Base-by-base conservation (phyloP, 129 eudicot species). In the Pulicaria dysenterica region DNA sequence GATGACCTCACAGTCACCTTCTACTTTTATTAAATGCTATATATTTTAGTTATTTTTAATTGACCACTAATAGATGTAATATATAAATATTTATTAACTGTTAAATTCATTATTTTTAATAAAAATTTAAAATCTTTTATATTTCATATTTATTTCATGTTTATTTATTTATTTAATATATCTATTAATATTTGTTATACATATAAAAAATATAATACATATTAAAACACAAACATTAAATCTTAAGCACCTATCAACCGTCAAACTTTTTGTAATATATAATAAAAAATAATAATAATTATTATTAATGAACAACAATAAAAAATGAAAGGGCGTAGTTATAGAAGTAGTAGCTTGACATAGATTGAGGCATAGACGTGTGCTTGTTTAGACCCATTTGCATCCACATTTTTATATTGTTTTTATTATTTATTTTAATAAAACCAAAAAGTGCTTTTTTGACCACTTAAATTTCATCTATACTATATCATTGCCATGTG, bases 321-420 rank as follows among this genome's bases (percentile, higher is more conserved):
- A 39, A 51, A 31, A 50, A 64, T 39, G 17, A 40, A n/a, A 47
- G 49, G 50, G 48, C 37, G 81, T 69, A 14, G 67, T 55, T 65
- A 74, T 34, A 37, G 39, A 9, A 36, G 55, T 54, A 47, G 64
- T 56, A 69, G 72, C 58, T 77, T 41, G 76, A 77, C 72, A 70
- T 70, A 70, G 72, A 70, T 70, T 70, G 81, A 62, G 81, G 76
- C 50, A 36, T 60, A 77, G 81, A 77, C 72, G 81, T 77, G 81
- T 77, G 77, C 58, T 61, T 51, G 17, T 50, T 49, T 70, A 61
- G 59, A 65, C 73, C 72, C 73, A 54, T 54, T 63, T 63, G 51
- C 40, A 60, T 60, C 77, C 61, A 62, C 69, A 60, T 16, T 48
- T 47, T 73, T 73, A 37, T 74, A 50, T 64, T 64, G 5, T 51